Conservation (phyloP, 768 basidiomycete genomes). For the Naganishia vaughanmartiniae region DNA sequence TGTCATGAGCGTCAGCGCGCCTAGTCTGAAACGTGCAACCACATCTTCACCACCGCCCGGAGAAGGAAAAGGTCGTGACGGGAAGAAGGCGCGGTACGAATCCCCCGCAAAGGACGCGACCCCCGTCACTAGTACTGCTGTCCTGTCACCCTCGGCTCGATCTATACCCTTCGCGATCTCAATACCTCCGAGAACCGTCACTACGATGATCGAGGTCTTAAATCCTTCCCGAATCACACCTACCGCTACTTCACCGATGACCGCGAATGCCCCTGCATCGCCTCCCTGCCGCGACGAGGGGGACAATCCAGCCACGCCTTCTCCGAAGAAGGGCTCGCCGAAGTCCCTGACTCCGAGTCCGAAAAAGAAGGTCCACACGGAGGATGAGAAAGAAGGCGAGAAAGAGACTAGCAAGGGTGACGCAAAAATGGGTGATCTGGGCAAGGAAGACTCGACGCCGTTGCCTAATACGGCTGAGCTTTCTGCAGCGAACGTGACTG, state of each 20-base stretch:
- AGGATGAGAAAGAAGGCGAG: neutral
- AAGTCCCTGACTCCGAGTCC: neutral
- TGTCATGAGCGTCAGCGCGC: neutral
- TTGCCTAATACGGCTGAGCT: neutral
- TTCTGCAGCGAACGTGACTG: neutral
- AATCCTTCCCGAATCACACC: constrained; percentile 22
- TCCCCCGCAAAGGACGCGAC: constrained; percentile 10
- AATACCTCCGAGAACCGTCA: constrained; percentile 7
- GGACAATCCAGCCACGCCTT: constrained; percentile 1
- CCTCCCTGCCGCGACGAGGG: neutral
- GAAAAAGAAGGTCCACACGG: neutral
- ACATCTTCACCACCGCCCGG: neutral
- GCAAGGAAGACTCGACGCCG: neutral
- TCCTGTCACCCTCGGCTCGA: neutral
- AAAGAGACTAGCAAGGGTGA: neutral
- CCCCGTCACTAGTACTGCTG: neutral
- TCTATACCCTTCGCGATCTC: constrained; percentile 1
- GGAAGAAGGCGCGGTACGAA: constrained; percentile 21
- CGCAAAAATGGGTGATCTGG: neutral
- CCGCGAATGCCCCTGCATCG: neutral
- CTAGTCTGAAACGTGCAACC: constrained; percentile 12
- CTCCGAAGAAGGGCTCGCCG: neutral
- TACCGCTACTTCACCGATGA: neutral
- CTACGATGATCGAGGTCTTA: constrained; percentile 29
- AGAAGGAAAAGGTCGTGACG: neutral